A percentile compares a stretch with the other conserved stretches of the same genome.
Conservation (phyloP, 192 early-diverging fungal species). For the Diversispora eburnea region DNA sequence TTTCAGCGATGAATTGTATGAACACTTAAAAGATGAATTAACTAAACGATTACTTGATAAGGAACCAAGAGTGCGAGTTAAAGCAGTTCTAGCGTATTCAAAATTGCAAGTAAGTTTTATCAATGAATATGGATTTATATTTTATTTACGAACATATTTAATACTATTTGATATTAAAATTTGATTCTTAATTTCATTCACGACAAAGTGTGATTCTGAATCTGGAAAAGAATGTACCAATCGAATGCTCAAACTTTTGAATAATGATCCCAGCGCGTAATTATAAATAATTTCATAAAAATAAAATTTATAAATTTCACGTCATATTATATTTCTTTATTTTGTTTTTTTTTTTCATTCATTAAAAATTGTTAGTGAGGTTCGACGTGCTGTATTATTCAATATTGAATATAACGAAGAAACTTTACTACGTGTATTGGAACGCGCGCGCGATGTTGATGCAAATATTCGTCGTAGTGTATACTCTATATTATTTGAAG, state of each 20-base stretch:
- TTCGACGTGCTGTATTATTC: slow-evolving; percentile 75
- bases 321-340: background rate
- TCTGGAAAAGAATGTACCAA: slow-evolving; percentile 54
- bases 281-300: slow-evolving; percentile 23
- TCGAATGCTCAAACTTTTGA: slow-evolving; percentile 60
- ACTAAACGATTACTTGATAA: slow-evolving; percentile 75
- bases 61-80: slow-evolving; percentile 71
- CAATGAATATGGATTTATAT: background rate
- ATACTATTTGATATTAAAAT: slow-evolving; percentile 1
- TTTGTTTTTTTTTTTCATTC: too few relatives aligned
- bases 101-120: slow-evolving; percentile 63
- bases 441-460: slow-evolving; percentile 76
- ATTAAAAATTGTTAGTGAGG: slow-evolving; percentile 53
- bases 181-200: too few relatives aligned
- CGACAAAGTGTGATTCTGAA: slow-evolving; percentile 35
- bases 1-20: slow-evolving; percentile 70
- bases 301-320: background rate
- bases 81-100: slow-evolving; percentile 75
- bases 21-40: slow-evolving; percentile 61
- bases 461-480: slow-evolving; percentile 68
- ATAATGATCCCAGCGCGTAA: slow-evolving; percentile 73
- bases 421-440: slow-evolving; percentile 67
- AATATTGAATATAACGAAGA: slow-evolving; percentile 62
- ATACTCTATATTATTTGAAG: slow-evolving; percentile 65
- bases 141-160: background rate